Conservation (phyloP, 148 eudicot genomes). For the Fagopyrum homotropicum region DNA sequence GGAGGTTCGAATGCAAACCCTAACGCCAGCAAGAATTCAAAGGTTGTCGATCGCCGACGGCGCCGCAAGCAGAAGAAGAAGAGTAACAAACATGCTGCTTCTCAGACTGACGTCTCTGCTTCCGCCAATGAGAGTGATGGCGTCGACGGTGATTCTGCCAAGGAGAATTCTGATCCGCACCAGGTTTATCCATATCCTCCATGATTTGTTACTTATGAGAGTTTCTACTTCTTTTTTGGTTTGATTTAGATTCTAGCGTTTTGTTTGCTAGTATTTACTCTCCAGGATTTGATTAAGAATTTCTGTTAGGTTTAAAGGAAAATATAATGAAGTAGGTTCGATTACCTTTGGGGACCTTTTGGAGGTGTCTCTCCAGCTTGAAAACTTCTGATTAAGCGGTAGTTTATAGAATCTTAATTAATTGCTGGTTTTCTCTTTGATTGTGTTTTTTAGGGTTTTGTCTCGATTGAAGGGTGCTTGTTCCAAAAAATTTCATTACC, state of each 20-base stretch:
- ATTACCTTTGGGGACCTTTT: background rate
- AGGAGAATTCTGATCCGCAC: slow-evolving; percentile 37
- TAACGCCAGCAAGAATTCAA: slow-evolving; percentile 37
- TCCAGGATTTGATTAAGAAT: too few relatives aligned
- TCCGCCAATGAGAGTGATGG: slow-evolving; percentile 27
- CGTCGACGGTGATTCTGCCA: slow-evolving; percentile 28
- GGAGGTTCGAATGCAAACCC: slow-evolving; percentile 38
- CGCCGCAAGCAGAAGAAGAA: slow-evolving; percentile 80
- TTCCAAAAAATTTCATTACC: background rate
- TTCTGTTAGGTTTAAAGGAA: background rate
- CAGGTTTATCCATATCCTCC: slow-evolving; percentile 17
- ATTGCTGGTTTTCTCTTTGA: too few relatives aligned
- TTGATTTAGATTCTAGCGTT: background rate
- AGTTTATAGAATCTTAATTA: too few relatives aligned
- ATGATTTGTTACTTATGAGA: background rate
- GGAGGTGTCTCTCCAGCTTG: background rate
- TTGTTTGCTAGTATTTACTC: background rate
- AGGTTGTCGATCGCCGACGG: slow-evolving; percentile 57
- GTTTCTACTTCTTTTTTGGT: background rate
- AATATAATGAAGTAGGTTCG: background rate
- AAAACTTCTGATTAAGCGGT: background rate
- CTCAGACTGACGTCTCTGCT: background rate
- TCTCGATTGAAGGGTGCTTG: background rate
- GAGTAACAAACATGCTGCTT: slow-evolving; percentile 30
- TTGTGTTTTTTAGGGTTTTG: background rate